phyloP scores from a whole-genome alignment of 176 grass and related monocot genomes.

The Phragmites australis region DNA sequence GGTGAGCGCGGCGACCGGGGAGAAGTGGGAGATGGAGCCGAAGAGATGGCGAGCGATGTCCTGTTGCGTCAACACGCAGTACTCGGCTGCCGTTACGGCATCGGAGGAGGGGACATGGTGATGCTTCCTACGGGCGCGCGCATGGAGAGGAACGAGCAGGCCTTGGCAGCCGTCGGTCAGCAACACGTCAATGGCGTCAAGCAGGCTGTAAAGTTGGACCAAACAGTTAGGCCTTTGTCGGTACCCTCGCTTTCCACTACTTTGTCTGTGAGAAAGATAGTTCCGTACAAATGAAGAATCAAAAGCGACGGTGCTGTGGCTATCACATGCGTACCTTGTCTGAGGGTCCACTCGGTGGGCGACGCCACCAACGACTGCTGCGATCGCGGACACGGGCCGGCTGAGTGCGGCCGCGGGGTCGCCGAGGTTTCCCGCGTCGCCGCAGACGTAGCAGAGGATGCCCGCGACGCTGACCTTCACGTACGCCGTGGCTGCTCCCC shows the following conservation, averaged over 20 bases:
- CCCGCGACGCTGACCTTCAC: constrained; percentile 61
- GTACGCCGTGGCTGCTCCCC: neutral
- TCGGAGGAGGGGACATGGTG: neutral
- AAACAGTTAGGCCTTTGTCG: neutral
- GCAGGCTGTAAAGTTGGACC: constrained; percentile 57
- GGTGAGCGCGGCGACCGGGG: constrained; percentile 45
- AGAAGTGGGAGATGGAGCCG: constrained; percentile 64
- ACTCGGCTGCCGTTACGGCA: neutral
- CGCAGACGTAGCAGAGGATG: constrained; percentile 71
- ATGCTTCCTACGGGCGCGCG: constrained; percentile 30
- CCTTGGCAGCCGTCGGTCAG: constrained; percentile 47
- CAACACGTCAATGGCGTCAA: constrained; percentile 68
- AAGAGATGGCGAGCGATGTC: constrained; percentile 87
- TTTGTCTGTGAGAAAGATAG: neutral
- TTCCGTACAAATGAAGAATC: constrained; percentile 12
- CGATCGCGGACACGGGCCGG: constrained; percentile 46
- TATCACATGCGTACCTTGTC: constrained; percentile 41
- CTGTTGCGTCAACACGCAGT: constrained; percentile 72
- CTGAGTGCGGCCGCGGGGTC: constrained; percentile 46
- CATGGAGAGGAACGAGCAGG: constrained; percentile 51
- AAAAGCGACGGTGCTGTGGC: neutral
- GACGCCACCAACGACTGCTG: constrained; percentile 27
- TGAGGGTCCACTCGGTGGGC: constrained; percentile 51
- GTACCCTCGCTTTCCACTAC: no score
- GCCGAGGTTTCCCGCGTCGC: constrained; percentile 39